Conservation (phyloP, 495 filamentous ascomycete genomes). For the Lasiosphaeria hispida region DNA sequence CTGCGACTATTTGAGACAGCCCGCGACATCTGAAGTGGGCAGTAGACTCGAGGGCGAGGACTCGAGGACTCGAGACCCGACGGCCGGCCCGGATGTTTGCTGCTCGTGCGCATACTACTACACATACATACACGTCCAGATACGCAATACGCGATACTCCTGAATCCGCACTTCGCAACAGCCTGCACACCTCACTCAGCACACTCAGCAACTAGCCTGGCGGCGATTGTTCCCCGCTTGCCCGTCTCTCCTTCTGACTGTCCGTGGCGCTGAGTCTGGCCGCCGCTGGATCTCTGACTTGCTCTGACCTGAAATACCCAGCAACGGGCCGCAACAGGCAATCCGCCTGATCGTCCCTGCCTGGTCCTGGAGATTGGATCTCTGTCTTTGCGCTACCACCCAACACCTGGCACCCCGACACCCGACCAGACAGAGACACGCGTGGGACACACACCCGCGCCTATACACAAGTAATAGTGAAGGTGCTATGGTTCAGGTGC, state of each 20-base stretch:
- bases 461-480: conserved; percentile 23
- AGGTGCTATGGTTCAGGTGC: conserved; percentile 32
- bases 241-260: neutral
- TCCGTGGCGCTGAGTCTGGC: neutral
- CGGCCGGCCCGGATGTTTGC: neutral
- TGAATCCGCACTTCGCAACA: no score
- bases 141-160: no score
- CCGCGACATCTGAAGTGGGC: no score
- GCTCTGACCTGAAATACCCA: conserved; percentile 14
- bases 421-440: neutral
- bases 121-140: no score
- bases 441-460: conserved; percentile 4
- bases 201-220: conserved; percentile 1
- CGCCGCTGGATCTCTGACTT: neutral
- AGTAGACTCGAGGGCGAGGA: conserved; percentile 4
- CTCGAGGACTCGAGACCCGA: neutral
- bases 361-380: conserved; percentile 1
- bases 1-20: conserved; percentile 22
- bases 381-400: neutral
- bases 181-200: neutral
- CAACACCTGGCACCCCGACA: conserved; percentile 8
- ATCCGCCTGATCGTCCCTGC: conserved; percentile 2
- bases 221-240: neutral
- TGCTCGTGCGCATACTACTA: no score
- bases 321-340: conserved; percentile 5